Conservation (phyloP, 1,284 basidiomycete species). For the Gomphus sp. region DNA sequence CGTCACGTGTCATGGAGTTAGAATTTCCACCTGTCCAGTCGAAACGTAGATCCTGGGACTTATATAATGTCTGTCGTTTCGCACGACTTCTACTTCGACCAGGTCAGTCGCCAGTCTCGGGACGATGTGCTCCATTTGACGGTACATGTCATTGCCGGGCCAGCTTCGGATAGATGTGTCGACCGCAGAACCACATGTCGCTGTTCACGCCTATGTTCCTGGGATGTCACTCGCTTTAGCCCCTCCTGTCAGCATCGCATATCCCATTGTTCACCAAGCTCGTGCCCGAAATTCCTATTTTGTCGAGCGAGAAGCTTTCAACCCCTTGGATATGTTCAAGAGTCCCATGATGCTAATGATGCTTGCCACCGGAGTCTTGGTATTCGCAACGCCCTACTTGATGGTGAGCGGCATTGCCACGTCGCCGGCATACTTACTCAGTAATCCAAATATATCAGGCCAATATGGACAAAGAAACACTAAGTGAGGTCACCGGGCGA, state of each 20-base stretch:
- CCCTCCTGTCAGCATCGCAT: slow-evolving; percentile 46
- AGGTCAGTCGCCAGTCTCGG: slow-evolving; percentile 31
- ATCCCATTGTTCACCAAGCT: slow-evolving; percentile 53
- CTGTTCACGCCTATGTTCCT: slow-evolving; percentile 54
- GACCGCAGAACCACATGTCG: slow-evolving; percentile 33
- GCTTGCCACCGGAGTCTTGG: slow-evolving; percentile 59
- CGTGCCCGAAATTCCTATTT: slow-evolving; percentile 55
- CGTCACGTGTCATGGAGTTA: slow-evolving; percentile 12
- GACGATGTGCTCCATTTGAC: neutral
- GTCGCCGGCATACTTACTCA: neutral
- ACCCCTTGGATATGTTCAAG: slow-evolving; percentile 69
- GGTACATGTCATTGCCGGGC: neutral
- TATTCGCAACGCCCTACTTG: slow-evolving; percentile 73
- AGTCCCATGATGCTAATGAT: slow-evolving; percentile 87
- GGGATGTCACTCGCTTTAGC: slow-evolving; percentile 62
- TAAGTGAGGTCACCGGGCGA: slow-evolving; percentile 61
- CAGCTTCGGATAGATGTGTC: slow-evolving; percentile 60
- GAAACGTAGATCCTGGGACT: slow-evolving; percentile 51
- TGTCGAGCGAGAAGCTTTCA: slow-evolving; percentile 61
- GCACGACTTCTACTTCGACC: slow-evolving; percentile 60
- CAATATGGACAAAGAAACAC: slow-evolving; percentile 67
- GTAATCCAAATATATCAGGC: slow-evolving; percentile 38
- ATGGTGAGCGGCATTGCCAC: slow-evolving; percentile 40
- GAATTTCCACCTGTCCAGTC: slow-evolving; percentile 29
- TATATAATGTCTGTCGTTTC: slow-evolving; percentile 59